phyloP scores from a whole-genome alignment of 148 eudicot genomes.

The Polygonum maritimum region DNA sequence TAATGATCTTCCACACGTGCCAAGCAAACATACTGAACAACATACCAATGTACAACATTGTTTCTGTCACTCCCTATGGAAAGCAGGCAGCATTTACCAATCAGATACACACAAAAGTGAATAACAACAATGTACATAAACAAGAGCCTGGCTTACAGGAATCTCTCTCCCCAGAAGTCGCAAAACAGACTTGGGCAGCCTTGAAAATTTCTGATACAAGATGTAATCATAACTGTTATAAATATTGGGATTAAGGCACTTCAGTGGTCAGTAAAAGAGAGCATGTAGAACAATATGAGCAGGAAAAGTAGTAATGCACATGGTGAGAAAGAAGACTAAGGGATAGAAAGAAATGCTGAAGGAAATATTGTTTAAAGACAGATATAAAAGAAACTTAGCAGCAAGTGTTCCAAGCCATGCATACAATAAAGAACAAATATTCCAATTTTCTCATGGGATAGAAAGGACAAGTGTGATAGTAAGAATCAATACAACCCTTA shows the following conservation, averaged over 20 bases:
- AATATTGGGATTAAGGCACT: background rate
- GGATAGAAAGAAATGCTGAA: background rate
- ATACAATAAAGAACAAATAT: background rate
- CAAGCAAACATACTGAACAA: conserved; percentile 99
- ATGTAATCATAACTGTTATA: background rate
- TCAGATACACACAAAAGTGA: background rate
- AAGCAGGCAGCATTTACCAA: conserved; percentile 11
- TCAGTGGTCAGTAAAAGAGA: too few species aligned
- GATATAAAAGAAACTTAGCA: background rate
- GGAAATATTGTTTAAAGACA: too few species aligned
- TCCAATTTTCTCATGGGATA: background rate
- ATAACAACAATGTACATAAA: background rate
- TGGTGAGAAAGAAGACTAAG: background rate
- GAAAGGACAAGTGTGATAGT: background rate
- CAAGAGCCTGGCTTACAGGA: conserved; percentile 43
- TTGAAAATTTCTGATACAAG: conserved; percentile 72
- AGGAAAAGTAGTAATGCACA: background rate
- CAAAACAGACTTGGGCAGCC: conserved; percentile 66
- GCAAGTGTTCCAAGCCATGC: background rate
- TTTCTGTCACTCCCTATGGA: conserved; percentile 89
- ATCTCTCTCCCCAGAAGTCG: conserved; percentile 74
- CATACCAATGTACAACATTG: conserved; percentile 99
- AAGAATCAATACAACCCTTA: background rate
- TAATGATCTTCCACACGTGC: conserved; percentile 99
- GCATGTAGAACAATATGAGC: background rate